A percentile compares a stretch with the other conserved stretches of the same genome.
Conservation (phyloP, 768 basidiomycete species). For the Lyophyllum shimeji region DNA sequence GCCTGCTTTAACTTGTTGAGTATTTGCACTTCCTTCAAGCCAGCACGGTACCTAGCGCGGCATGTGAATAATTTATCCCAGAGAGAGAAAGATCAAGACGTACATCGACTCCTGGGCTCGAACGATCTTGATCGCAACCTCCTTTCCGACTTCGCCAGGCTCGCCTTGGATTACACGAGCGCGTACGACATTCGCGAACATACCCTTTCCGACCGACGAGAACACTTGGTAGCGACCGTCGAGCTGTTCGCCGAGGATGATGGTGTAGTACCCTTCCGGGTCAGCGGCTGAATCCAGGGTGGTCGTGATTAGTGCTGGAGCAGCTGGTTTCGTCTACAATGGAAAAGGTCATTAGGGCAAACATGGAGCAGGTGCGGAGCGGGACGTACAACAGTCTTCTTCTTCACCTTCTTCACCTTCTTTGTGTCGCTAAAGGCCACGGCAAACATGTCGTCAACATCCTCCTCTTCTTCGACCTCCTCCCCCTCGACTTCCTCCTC, state of each 20-base stretch:
- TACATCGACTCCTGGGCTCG: constrained; percentile 96
- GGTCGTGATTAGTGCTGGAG: constrained; percentile 69
- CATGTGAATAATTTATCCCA: constrained; percentile 1
- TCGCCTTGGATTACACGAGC: constrained; percentile 78
- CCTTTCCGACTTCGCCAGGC: constrained; percentile 48
- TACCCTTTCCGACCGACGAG: constrained; percentile 94
- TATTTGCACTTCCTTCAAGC: constrained; percentile 88
- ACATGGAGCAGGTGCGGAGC: constrained; percentile 9
- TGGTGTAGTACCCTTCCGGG: constrained; percentile 91
- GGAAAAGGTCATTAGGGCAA: not conserved
- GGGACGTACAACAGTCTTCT: constrained; percentile 54
- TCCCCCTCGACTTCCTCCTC: constrained; percentile 52
- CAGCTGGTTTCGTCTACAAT: constrained; percentile 41
- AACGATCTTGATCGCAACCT: constrained; percentile 98
- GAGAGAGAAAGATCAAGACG: constrained; percentile 3
- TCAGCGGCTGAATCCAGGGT: constrained; percentile 90
- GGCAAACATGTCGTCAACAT: constrained; percentile 94
- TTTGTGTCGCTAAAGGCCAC: constrained; percentile 43
- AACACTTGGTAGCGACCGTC: constrained; percentile 94
- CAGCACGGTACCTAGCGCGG: constrained; percentile 84
- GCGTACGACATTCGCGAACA: constrained; percentile 97
- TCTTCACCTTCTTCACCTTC: constrained; percentile 62
- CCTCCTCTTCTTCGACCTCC: constrained; percentile 78
- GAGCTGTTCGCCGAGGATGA: constrained; percentile 92
- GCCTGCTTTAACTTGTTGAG: constrained; percentile 83